Conservation (phyloP, 768 basidiomycete species). For the Serendipita vermifera region DNA sequence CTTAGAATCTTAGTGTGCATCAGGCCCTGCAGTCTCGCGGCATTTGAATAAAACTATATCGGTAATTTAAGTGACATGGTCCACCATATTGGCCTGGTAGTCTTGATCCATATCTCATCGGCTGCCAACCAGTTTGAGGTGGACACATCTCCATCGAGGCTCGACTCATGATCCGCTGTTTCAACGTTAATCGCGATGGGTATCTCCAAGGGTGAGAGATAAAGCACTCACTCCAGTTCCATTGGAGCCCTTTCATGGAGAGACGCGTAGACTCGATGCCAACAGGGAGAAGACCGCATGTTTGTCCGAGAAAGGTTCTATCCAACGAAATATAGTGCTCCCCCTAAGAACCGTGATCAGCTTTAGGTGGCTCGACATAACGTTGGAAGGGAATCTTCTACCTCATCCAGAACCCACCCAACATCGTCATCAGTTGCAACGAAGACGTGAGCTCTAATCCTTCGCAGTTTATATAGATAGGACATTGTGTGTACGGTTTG, state of each 20-base stretch:
- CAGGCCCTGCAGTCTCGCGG: too few species aligned
- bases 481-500: conserved; percentile 88
- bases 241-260: conserved; percentile 72
- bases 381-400: conserved; percentile 21
- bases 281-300: conserved; percentile 90
- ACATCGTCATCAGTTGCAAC: conserved; percentile 84
- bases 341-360: conserved; percentile 73
- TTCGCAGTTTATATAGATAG: conserved; percentile 66
- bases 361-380: conserved; percentile 33
- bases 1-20: too few species aligned
- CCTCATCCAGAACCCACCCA: conserved; percentile 76
- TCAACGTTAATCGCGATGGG: not conserved
- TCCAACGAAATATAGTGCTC: conserved; percentile 69
- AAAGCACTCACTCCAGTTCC: conserved; percentile 63
- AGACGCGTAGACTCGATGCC: conserved; percentile 65
- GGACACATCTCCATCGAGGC: conserved; percentile 74
- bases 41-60: too few species aligned
- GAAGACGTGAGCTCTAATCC: conserved; percentile 43
- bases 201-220: not conserved
- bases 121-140: conserved; percentile 87
- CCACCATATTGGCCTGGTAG: conserved; percentile 83
- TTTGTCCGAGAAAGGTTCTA: conserved; percentile 60
- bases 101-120: conserved; percentile 55
- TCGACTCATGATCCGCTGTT: conserved; percentile 50
- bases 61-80: conserved; percentile 48